phyloP scores from a whole-genome alignment of 2,329 filamentous ascomycete species.

The Leptodontidium sp. region DNA sequence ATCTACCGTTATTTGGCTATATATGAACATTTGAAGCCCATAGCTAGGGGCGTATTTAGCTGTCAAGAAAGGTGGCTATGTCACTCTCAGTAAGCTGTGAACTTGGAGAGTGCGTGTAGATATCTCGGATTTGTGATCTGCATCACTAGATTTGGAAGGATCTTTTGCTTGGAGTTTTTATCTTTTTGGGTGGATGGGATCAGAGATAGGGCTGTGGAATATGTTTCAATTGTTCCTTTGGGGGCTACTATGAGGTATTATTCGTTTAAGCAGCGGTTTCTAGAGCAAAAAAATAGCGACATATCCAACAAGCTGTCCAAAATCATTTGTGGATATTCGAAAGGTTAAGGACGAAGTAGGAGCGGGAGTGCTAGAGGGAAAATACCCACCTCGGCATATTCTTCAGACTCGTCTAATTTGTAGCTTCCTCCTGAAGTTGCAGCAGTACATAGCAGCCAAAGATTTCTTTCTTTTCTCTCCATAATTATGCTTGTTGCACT shows the following conservation, averaged over 20 bases:
- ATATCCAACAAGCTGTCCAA: too few species aligned
- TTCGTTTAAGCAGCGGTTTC: not conserved
- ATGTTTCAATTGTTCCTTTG: constrained; percentile 67
- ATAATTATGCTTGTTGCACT: constrained; percentile 63
- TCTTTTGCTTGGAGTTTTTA: constrained; percentile 68
- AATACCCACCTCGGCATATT: constrained; percentile 61
- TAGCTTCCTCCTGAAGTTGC: constrained; percentile 70
- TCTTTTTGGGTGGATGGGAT: constrained; percentile 68
- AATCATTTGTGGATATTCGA: not conserved
- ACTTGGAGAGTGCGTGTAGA: constrained; percentile 73
- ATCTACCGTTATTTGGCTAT: too few species aligned
- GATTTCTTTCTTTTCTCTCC: constrained; percentile 73
- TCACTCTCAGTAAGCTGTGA: constrained; percentile 68
- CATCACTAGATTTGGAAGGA: constrained; percentile 72
- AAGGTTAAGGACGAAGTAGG: too few species aligned
- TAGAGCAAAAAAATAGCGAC: not conserved
- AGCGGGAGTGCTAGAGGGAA: not conserved
- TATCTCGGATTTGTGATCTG: constrained; percentile 84
- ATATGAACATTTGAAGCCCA: too few species aligned
- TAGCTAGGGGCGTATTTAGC: constrained; percentile 50
- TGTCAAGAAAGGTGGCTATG: constrained; percentile 53
- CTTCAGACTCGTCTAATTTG: constrained; percentile 67
- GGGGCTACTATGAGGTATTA: not conserved
- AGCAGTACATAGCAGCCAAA: constrained; percentile 69
- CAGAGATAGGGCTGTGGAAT: constrained; percentile 73